Conservation (phyloP, 169 alveolate genomes). For the Eimeria sp. region DNA sequence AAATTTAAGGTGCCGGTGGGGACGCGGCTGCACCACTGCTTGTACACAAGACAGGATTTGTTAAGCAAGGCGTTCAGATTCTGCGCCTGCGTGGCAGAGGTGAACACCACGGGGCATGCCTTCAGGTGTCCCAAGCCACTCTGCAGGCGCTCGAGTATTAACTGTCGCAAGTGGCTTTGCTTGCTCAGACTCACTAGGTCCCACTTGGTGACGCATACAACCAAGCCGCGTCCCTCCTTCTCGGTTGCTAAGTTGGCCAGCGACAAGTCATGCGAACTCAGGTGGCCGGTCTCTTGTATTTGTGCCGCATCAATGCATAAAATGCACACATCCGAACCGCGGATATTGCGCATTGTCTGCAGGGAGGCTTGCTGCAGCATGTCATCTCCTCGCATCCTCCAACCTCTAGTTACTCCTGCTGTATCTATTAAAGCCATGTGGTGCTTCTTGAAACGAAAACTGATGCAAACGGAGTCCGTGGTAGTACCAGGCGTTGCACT, state of each 20-base stretch:
- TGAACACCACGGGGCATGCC: conserved; percentile 84
- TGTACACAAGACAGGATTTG: conserved; percentile 63
- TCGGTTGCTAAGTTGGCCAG: conserved; percentile 83
- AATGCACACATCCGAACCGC: conserved; percentile 82
- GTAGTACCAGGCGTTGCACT: conserved; percentile 91
- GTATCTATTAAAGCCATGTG: conserved; percentile 90
- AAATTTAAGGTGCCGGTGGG: conserved; percentile 82
- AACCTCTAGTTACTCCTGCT: conserved; percentile 89
- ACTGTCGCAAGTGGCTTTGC: conserved; percentile 42
- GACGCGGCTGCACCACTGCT: conserved; percentile 83
- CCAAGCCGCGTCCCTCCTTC: conserved; percentile 83
- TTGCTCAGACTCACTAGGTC: conserved; percentile 76
- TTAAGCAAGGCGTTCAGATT: conserved; percentile 82
- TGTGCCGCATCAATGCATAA: conserved; percentile 82
- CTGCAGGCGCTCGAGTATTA: conserved; percentile 79
- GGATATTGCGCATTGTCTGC: conserved; percentile 82
- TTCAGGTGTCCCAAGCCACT: conserved; percentile 83
- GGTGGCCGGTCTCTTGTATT: conserved; percentile 67
- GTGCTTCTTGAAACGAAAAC: conserved; percentile 88
- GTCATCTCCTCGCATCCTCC: conserved; percentile 81
- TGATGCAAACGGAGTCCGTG: conserved; percentile 87
- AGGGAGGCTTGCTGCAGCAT: conserved; percentile 77
- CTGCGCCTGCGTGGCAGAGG: conserved; percentile 80
- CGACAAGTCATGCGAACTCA: conserved; percentile 81
- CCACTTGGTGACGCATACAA: conserved; percentile 85